These are phyloP conservation scores for Sphagnum tenellum DNA, from an alignment of 225 moss, liverwort and hornwort genomes.

Conservation along the genomic window DNA sequence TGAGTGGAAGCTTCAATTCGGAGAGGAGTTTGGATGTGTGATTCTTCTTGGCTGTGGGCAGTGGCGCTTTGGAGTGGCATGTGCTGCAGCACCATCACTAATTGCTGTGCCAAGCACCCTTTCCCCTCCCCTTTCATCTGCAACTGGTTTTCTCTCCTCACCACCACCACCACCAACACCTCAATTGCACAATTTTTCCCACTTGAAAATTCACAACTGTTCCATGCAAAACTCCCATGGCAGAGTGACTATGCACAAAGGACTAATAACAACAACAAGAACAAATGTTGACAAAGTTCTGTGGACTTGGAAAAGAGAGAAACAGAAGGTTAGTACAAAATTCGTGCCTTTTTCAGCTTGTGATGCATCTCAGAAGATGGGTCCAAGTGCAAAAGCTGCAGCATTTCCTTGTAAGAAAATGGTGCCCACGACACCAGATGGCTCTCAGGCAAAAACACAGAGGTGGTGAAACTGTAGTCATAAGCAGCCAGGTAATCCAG, in stretches of 20 bases:
- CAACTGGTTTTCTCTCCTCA: too few relatives aligned
- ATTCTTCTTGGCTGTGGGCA: slow-evolving; percentile 33
- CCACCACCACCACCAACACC: too few relatives aligned
- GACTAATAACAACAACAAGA: too few relatives aligned
- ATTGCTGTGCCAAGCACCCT: slow-evolving; percentile 62
- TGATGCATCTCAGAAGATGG: slow-evolving; percentile 31
- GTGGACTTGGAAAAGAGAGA: too few relatives aligned
- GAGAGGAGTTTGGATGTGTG: slow-evolving; percentile 41
- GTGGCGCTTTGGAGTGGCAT: slow-evolving; percentile 20
- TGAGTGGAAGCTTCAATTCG: neutral
- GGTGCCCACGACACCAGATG: slow-evolving; percentile 63
- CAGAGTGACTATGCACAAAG: too few relatives aligned
- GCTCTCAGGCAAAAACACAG: slow-evolving; percentile 82
- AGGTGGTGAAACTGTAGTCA: slow-evolving; percentile 76
- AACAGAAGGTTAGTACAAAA: neutral
- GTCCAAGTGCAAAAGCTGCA: slow-evolving; percentile 74
- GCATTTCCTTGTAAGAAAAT: slow-evolving; percentile 64
- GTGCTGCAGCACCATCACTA: slow-evolving; percentile 65
- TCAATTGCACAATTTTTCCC: too few relatives aligned
- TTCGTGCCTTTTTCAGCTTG: slow-evolving; percentile 34
- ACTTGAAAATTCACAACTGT: too few relatives aligned
- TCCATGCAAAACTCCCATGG: too few relatives aligned
- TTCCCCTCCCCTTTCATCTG: slow-evolving; percentile 1
- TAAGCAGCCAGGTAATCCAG: slow-evolving; percentile 63
- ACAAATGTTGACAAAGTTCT: too few relatives aligned